Percentiles rank a stretch among this genome's conserved stretches.
phyloP scores from a whole-genome alignment of 2,329 filamentous ascomycete species.

The Aspergillus transmontanensis region DNA sequence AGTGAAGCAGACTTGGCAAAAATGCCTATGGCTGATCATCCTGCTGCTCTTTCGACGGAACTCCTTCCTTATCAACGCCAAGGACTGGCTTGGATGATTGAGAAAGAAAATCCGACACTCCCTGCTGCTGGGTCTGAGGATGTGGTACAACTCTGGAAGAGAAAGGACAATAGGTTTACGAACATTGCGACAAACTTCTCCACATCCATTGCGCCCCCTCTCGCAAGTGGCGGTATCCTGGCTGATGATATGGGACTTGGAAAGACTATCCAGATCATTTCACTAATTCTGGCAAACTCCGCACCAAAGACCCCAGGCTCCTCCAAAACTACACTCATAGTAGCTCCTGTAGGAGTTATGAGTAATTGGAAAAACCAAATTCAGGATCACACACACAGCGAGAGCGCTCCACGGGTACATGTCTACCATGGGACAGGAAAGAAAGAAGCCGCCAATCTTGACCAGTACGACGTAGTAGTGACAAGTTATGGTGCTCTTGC shows the following conservation, averaged over 20 bases:
- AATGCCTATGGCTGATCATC: constrained; percentile 73
- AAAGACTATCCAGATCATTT: constrained; percentile 85
- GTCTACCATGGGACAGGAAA: constrained; percentile 71
- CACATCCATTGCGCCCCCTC: constrained; percentile 57
- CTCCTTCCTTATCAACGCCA: constrained; percentile 79
- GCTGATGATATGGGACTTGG: constrained; percentile 93
- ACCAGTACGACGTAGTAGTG: constrained; percentile 73
- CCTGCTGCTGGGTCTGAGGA: constrained; percentile 62
- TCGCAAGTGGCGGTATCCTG: constrained; percentile 80
- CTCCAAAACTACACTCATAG: constrained; percentile 70
- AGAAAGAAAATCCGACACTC: constrained; percentile 71
- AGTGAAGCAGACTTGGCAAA: constrained; percentile 69
- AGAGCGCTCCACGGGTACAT: constrained; percentile 66
- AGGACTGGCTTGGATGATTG: constrained; percentile 78
- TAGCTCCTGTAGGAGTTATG: constrained; percentile 83
- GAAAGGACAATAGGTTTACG: constrained; percentile 53
- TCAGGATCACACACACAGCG: constrained; percentile 66
- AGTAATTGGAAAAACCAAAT: constrained; percentile 88
- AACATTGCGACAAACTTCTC: constrained; percentile 75
- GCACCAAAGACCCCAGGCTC: constrained; percentile 46
- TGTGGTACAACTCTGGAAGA: constrained; percentile 78
- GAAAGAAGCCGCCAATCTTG: constrained; percentile 62
- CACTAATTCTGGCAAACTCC: constrained; percentile 67
- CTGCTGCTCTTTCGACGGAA: constrained; percentile 63
- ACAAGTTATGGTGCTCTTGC: constrained; percentile 81